Base-by-base conservation (phyloP, 257 asterid species). In the Rhazya stricta region DNA sequence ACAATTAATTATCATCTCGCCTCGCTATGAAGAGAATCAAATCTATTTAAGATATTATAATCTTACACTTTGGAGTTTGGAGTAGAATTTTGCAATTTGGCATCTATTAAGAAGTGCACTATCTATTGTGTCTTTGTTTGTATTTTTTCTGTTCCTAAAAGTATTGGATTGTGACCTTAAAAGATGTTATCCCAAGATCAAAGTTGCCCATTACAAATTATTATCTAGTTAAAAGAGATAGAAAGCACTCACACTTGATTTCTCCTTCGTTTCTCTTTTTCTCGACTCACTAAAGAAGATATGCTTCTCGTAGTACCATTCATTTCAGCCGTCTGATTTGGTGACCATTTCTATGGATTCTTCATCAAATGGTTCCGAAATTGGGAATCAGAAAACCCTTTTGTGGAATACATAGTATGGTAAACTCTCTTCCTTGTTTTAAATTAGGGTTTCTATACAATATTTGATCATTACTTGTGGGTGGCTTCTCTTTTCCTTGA, bases 161-260 rank as follows among this genome's bases (percentile, higher is more conserved):
- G 96, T 81, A 86, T 83, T 85, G 88, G 95, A 91, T 89, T 76
- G 95, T 89, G 96, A 89, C 93, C 81, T 76, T 81, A 82, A 82
- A 86, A 84, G 90, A 85, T 85, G 82, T 79, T 79, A 84, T 86
- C 84, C 80, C 72, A 78, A 69, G 51, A 81, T 76, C 39, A 81
- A 70, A 81, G 65, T 76, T 84, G 65, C 69, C 74, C 75, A 75
- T 23, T 51, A 62, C 39, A 60, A 65, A 81, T 80, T 76, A 81
- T 85, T 81, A 68, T 82, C 82, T 77, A 77, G 53, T 77, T n/a
- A n/a, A 76, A 82, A 81, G 83, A 87, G 83, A 81, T 69, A 57
- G 85, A 68, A 58, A 74, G 83, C 96, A 88, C 90, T 85, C 72
- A 18, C 79, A 46, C 48, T 50, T 69, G 71, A n/a, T 72, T 58